Evolutionary conservation across 2,329 filamentous ascomycete species (phyloP), one percentile per base, ranked within the genome.

Genomic region (Mycosphaerella sp.): DNA sequence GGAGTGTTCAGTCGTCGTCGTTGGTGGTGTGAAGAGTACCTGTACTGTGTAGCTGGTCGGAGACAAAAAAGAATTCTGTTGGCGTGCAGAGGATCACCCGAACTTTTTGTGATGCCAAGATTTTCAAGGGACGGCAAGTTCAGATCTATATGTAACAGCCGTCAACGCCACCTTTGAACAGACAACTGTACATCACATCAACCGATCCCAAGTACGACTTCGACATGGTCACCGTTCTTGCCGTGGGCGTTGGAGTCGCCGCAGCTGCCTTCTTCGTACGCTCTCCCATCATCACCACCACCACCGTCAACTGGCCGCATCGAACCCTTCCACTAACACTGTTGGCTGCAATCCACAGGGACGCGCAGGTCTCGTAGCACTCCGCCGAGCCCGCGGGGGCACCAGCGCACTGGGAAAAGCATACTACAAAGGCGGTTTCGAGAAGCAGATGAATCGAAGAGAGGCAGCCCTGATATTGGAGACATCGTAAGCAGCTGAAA

Each of bases 351-450:
- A 64, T 54, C 54, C 49, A 40, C 66, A 96, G 90, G 92, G 93
- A 62, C 89, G 93, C 69, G 92, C 93, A 57, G 92, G 91, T 66
- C 81, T 95, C 39, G 87, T 97, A 66, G 93, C 93, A 64, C 82
- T 91, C 72, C 84, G 91, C 60, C 83, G 89, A 66, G 95, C 86
- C 56, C 81, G 87, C 59, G 87, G 87, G 59, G 85, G 85, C 56
- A 74, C 73, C 7, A 87, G 86, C 62, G 85, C 87, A 36, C 76
- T 95, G 64, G 93, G 93, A 65, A 90, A 91, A 72, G 84, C 90
- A 41, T 98, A 90, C 70, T 97, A 96, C 80, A 98, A 97, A 74
- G 93, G 93, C 63, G 93, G 93, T n/a, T 98, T 98, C 70, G 93
- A 98, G 76, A 79, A 84, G 57, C 87, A 86, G 73, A 98, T 98